Evolutionary conservation across 331 rosid genomes (phyloP).

Genomic region (Stylosanthes scabra): DNA sequence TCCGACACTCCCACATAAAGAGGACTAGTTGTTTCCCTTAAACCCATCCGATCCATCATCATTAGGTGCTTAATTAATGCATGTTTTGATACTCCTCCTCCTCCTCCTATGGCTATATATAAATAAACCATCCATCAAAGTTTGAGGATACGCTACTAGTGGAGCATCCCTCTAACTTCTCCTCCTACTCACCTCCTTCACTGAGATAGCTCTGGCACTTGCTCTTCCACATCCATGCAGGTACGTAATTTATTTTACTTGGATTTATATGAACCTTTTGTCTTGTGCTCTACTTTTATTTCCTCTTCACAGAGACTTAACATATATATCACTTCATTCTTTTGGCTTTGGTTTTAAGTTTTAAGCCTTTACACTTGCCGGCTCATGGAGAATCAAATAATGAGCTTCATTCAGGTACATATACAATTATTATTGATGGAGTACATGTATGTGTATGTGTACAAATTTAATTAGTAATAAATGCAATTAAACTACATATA

Average conservation of each 20-base stretch:
- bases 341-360: not conserved
- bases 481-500: not conserved
- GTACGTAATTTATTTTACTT: too few species aligned
- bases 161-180: too few species aligned
- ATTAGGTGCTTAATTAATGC: conserved; percentile 18
- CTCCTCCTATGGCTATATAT: not conserved
- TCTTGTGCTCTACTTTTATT: too few species aligned
- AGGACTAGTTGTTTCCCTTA: conserved; percentile 15
- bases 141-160: conserved; percentile 17
- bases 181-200: too few species aligned
- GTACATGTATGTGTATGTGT: not conserved
- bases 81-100: not conserved
- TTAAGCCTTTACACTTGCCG: not conserved
- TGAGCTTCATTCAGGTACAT: conserved; percentile 2
- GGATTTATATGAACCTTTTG: too few species aligned
- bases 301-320: too few species aligned
- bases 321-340: too few species aligned
- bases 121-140: not conserved
- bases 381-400: not conserved
- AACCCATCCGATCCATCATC: conserved; percentile 15
- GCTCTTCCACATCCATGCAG: too few species aligned
- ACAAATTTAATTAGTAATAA: not conserved
- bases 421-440: not conserved
- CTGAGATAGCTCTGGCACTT: too few species aligned
- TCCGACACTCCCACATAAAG: conserved; percentile 42